Base-by-base conservation (phyloP, 805 yeast genomes). In the Candida xyloterini region DNA sequence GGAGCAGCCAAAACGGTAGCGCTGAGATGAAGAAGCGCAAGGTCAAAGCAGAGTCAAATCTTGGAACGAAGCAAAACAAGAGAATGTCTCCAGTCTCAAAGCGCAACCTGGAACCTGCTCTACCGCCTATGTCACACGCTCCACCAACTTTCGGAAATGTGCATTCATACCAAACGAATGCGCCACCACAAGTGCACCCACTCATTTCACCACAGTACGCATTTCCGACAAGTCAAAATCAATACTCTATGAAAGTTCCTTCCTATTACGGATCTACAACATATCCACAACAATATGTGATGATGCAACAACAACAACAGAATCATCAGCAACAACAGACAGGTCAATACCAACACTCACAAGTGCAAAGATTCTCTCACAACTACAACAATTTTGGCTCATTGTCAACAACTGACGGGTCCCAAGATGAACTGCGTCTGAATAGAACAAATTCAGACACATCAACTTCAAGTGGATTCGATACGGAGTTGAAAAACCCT, bases 21-120 rank as follows among this genome's bases (percentile, higher is more conserved):
- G 20, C 39, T 39, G 59, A 57, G 42, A 54, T 62, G 23, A 42
- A 52, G 46, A 50, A 52, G 42, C 44, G 55, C 32, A 48, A 52
- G 36, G 24, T 70, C 66, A 23, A 68, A 58, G 48, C 50, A 65
- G 51, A 67, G 53, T 30, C 42, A 25, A 36, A 42, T 9, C 45
- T 51, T 9, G 44, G 43, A 30, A n/a, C 27, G 33, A 47, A 43
- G 35, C 43, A 42, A 14, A 24, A 25, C 22, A 47, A 44, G 33
- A 47, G 39, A 26, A 15, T 29, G 18, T 25, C 45, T 15, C 38
- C 46, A 7, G n/a, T 11, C 25, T 23, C 25, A 9, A 23, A 23
- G 4, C 25, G 25, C 25, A 23, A 11, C 25, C 25, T 23, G 25
- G 34, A 22, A 5, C 18, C 31, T 15, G 23, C 16, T 18, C 33